Percentiles rank a stretch among this genome's conserved stretches.
phyloP scores from a whole-genome alignment of 371 early-diverging fungal species.

The Saksenaea vasiformis region DNA sequence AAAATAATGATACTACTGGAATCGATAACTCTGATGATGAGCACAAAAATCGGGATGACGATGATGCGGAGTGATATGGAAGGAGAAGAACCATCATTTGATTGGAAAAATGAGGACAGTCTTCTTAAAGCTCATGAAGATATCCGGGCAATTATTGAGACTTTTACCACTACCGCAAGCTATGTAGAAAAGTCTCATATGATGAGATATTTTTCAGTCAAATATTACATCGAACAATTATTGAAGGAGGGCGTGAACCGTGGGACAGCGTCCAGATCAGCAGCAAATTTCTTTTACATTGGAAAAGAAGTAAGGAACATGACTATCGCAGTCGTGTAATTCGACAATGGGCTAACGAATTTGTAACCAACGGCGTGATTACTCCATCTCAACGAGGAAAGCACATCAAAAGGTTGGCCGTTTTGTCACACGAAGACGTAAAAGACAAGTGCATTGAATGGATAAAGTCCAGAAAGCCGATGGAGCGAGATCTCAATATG shows the following conservation, averaged over 20 bases:
- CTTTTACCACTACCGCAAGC: neutral
- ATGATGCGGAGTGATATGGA: no score
- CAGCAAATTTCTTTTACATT: neutral
- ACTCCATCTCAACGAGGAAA: slow-evolving; percentile 4
- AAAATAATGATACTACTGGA: no score
- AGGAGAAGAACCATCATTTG: neutral
- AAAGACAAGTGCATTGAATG: neutral
- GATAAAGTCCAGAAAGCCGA: neutral
- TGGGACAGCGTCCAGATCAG: neutral
- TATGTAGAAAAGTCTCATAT: neutral
- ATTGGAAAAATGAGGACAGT: neutral
- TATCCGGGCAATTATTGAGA: neutral
- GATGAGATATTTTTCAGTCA: neutral
- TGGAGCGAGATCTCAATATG: no score
- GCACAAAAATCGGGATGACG: no score
- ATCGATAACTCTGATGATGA: no score
- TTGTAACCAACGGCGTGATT: neutral
- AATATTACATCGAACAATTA: neutral
- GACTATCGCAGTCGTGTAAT: neutral
- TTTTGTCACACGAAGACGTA: slow-evolving; percentile 1
- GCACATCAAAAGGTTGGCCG: neutral
- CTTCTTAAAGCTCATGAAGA: neutral
- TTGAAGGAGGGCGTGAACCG: neutral
- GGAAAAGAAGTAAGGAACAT: neutral
- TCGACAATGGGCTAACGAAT: no score